Conservation (phyloP, 805 yeast genomes). For the Blastobotrys attinorum region DNA sequence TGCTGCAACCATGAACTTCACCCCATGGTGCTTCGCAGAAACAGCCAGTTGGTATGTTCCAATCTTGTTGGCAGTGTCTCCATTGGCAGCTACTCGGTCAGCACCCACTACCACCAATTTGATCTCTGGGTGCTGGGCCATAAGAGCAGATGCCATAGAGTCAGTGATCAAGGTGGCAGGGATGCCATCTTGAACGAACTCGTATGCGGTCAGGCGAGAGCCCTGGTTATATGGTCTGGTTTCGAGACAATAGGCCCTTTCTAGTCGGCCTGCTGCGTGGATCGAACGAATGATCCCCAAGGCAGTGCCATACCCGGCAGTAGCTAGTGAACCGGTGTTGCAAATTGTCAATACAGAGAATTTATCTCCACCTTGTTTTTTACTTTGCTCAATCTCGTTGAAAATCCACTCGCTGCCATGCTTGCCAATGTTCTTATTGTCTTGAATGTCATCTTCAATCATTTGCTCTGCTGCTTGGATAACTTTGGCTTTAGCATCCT, state of each 20-base stretch:
- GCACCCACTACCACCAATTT: conserved; percentile 91
- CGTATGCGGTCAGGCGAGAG: conserved; percentile 86
- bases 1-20: conserved; percentile 89
- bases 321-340: conserved; percentile 94
- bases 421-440: conserved; percentile 70
- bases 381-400: conserved; percentile 33
- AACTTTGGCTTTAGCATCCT: conserved; percentile 17
- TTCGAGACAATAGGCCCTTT: conserved; percentile 79
- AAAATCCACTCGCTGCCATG: conserved; percentile 69
- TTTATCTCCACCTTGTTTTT: conserved; percentile 39
- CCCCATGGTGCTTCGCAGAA: conserved; percentile 56
- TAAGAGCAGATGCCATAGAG: conserved; percentile 78
- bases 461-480: conserved; percentile 37
- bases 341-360: conserved; percentile 86
- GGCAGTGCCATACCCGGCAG: conserved; percentile 97
- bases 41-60: conserved; percentile 88
- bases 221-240: conserved; percentile 98
- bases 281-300: conserved; percentile 82
- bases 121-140: conserved; percentile 56
- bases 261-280: conserved; percentile 41
- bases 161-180: conserved; percentile 89
- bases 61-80: conserved; percentile 94
- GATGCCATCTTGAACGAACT: conserved; percentile 72
- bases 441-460: conserved; percentile 68
- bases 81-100: conserved; percentile 85